Conservation (phyloP, 176 grass and related monocot genomes). For the Cocos nucifera region DNA sequence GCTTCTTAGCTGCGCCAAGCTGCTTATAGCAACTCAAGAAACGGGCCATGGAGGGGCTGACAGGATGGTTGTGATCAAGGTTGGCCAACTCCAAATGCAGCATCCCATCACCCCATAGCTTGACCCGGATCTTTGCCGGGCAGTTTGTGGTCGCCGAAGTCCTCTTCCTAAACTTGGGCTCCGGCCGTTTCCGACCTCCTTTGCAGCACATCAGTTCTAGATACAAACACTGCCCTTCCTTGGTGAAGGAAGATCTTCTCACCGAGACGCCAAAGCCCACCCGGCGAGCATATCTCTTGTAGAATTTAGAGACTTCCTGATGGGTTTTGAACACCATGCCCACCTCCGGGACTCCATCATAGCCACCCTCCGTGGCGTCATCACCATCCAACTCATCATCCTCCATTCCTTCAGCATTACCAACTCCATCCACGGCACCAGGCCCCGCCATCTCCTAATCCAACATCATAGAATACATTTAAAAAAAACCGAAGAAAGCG, state of each 20-base stretch:
- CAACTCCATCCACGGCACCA: constrained; percentile 1
- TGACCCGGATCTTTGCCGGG: constrained; percentile 76
- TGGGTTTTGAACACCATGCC: constrained; percentile 91
- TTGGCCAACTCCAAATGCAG: constrained; percentile 83
- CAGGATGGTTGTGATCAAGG: constrained; percentile 88
- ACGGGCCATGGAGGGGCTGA: constrained; percentile 86
- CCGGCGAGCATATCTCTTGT: constrained; percentile 69
- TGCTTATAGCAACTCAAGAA: constrained; percentile 85
- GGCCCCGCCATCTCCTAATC: constrained; percentile 18
- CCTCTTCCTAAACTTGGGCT: constrained; percentile 81
- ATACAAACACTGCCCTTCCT: constrained; percentile 79
- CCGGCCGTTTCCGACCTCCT: constrained; percentile 63
- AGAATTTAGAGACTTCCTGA: constrained; percentile 65
- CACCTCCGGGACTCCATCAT: constrained; percentile 62
- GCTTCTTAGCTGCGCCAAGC: constrained; percentile 54
- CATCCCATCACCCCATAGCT: constrained; percentile 85
- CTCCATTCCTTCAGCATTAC: constrained; percentile 36
- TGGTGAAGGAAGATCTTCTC: constrained; percentile 81
- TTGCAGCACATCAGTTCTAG: constrained; percentile 96
- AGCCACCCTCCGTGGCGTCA: constrained; percentile 3
- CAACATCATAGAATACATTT: too few species aligned
- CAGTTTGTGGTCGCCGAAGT: constrained; percentile 87
- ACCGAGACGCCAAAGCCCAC: constrained; percentile 87
- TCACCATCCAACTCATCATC: constrained; percentile 32
- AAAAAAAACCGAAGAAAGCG: too few species aligned